phyloP scores from a whole-genome alignment of 2,329 filamentous ascomycete genomes.

The Apiospora koreana region DNA sequence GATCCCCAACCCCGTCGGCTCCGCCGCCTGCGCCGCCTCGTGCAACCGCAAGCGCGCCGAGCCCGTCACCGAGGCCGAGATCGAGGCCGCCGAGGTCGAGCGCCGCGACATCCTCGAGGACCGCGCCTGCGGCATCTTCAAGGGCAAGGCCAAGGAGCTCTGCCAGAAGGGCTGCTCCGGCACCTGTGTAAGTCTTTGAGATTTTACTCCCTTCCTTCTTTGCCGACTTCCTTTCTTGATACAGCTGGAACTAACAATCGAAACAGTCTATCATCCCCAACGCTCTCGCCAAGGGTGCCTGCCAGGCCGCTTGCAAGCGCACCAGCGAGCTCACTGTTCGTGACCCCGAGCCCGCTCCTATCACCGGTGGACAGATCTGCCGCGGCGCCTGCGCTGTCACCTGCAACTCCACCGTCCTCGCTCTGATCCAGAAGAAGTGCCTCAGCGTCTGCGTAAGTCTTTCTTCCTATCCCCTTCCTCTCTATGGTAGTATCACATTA shows the following conservation, averaged over 20 bases:
- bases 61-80: not conserved
- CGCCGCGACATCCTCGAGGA: not conserved
- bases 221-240: no score
- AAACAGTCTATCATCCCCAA: not conserved
- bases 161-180: not conserved
- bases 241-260: no score
- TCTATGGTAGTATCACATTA: no score
- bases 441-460: not conserved
- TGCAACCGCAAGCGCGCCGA: not conserved
- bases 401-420: constrained; percentile 10
- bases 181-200: not conserved
- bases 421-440: constrained; percentile 7
- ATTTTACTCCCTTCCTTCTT: no score
- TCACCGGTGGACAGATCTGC: constrained; percentile 9
- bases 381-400: constrained; percentile 10
- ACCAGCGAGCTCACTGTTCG: not conserved
- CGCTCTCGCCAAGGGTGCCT: not conserved
- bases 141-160: constrained; percentile 4
- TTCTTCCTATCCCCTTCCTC: no score
- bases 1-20: not conserved
- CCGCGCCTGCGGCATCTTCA: constrained; percentile 2
- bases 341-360: not conserved
- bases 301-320: constrained; percentile 4
- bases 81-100: not conserved
- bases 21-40: not conserved